These are phyloP conservation scores for Yueomyces sinensis DNA, from an alignment of 805 yeast species.

Conservation along the genomic window DNA sequence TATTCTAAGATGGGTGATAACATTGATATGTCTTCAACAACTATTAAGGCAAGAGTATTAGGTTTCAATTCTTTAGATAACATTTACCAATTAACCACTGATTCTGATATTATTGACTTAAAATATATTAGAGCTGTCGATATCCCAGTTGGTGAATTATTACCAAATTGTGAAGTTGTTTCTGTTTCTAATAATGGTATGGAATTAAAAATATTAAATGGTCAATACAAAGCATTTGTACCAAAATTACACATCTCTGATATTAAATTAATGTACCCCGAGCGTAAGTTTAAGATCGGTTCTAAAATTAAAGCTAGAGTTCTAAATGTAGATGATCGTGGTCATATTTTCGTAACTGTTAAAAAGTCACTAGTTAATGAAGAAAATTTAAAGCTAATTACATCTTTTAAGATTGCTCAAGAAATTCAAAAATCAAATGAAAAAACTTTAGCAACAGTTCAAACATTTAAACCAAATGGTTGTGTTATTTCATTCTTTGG, in stretches of 20 bases:
- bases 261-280: conserved; percentile 73
- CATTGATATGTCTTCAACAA: conserved; percentile 34
- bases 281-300: conserved; percentile 81
- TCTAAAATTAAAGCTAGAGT: conserved; percentile 67
- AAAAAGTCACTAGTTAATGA: conserved; percentile 70
- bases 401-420: conserved; percentile 38
- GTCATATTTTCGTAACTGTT: conserved; percentile 50
- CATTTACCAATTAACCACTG: conserved; percentile 51
- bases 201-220: conserved; percentile 46
- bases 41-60: conserved; percentile 70
- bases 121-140: conserved; percentile 58
- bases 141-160: conserved; percentile 59
- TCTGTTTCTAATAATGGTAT: conserved; percentile 52
- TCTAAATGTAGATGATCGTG: conserved; percentile 33
- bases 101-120: conserved; percentile 48
- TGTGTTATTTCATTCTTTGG: conserved; percentile 80
- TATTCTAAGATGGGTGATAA: conserved; percentile 47
- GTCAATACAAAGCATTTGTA: conserved; percentile 59
- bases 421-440: conserved; percentile 26
- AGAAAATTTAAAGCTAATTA: conserved; percentile 20
- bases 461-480: conserved; percentile 59
- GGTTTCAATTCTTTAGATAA: conserved; percentile 60
- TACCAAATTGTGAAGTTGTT: conserved; percentile 44
- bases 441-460: conserved; percentile 62
- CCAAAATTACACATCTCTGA: conserved; percentile 73